Base-by-base conservation (phyloP, 495 filamentous ascomycete genomes). In the Neurospora sp. region DNA sequence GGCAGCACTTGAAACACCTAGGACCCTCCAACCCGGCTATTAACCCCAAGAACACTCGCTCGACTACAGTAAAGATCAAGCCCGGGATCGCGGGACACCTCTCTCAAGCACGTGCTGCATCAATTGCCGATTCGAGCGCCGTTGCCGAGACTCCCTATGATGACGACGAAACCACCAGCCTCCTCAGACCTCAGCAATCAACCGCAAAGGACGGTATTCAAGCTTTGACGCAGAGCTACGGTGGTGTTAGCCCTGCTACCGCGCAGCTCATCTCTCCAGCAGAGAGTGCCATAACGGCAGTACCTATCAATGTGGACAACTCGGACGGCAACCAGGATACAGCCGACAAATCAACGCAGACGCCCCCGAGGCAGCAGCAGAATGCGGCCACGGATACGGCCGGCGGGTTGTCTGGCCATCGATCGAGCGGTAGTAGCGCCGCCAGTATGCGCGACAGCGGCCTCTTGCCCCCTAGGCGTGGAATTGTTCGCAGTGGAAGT, bases 1-100 rank as follows among this genome's bases (percentile, higher is more conserved):
- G 87, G 68, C 89, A 94, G 75, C 94, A 97, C 73, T 84, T 98
- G 12, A 96, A 93, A 76, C 92, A 96, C 76, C 89, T 99, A 3
- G 96, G 96, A 0, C 96, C 96, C 0, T 96, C 93, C 2, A 99
- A 99, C 76, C 87, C 92, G 18, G 96, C 96, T 3, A 92, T 89
- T 70, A 89, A 92, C 42, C 96, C 96, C 4, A 90, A 91, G 74
- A 84, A 87, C 71, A 97, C 96, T 2, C 90, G 90, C n/a, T 95
- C 93, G 73, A 90, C 90, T 40, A 90, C 89, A 14, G 94, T 99
- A 69, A 98, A 98, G 81, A 95, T 97, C 81, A 98, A 98, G 81
- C 89, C 89, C 8, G 89, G 87, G 20, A 35, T 61, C 69, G 27
- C 71, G 59, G 18, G 35, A 59, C 38, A 71, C 22, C 42, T 45